Base-by-base conservation (phyloP, 257 asterid species). In the Mitragyna speciosa region DNA sequence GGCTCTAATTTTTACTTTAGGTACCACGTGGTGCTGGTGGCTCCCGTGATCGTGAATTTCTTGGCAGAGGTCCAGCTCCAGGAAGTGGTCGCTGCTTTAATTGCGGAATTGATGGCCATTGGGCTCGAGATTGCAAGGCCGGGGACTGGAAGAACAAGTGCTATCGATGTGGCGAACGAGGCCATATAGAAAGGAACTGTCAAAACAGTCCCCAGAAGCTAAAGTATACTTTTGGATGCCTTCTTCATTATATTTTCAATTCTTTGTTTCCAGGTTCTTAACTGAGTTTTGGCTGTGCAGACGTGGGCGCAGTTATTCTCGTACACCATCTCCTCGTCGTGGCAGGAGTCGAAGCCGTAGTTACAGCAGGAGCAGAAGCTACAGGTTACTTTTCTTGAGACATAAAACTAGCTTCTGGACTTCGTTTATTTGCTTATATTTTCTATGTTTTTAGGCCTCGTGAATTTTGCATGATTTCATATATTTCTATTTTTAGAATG, bases 71-170 rank as follows among this genome's bases (percentile, higher is more conserved):
- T 56, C 93, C 93, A 61, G 85, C 90, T 30, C 93, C 93, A 16
- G 93, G 93, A 45, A 87, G 86, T 33, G 93, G 93, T 12, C 91
- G 93, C 54, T 89, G 93, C 89, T 89, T 89, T 72, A 89, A 89
- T 80, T 89, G 93, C 85, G 93, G 93, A 68, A 36, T 87, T 80
- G 93, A 89, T 64, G 93, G 93, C 15, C 93, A 89, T 72, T 89
- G 93, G 93, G 93, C 93, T 72, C 83, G 89, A 69, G 93, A 89
- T 83, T 89, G 93, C 81, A 87, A 89, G 81, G 89, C 90, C 65
- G 93, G 93, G n/a, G 93, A 89, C 79, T 89, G 93, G 93, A 89
- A 89, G 84, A 89, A 89, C 82, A 89, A 87, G 81, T 89, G 93
- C 79, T 89, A 89, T 64, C 89, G 90, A 26, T 87, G 93, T 80